phyloP scores from a whole-genome alignment of 192 early-diverging fungal species.

The Entomortierella beljakovae region DNA sequence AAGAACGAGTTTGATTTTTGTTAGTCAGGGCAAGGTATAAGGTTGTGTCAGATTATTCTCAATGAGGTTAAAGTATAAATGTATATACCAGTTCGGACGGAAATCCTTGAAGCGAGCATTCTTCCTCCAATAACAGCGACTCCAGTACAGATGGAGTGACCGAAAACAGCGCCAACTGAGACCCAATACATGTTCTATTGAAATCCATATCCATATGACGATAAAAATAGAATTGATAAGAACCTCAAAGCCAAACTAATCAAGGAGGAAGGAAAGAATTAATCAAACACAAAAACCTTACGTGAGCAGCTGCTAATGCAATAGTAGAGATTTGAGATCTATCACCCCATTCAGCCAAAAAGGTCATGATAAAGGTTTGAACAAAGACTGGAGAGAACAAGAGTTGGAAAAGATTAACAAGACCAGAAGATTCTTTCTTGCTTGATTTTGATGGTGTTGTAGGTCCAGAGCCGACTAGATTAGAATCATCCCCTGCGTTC shows the following conservation, averaged over 20 bases:
- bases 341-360: constrained; percentile 98
- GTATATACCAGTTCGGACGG: constrained; percentile 80
- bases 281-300: constrained; percentile 46
- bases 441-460: constrained; percentile 3
- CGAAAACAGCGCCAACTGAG: constrained; percentile 85
- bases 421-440: constrained; percentile 60
- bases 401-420: constrained; percentile 78
- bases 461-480: constrained; percentile 3
- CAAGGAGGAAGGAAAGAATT: neutral
- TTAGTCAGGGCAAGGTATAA: neutral
- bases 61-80: too few species aligned
- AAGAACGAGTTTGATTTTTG: neutral
- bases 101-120: constrained; percentile 86
- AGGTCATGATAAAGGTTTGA: constrained; percentile 96
- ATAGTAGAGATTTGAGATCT: constrained; percentile 97
- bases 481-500: constrained; percentile 29
- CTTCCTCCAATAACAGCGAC: constrained; percentile 95
- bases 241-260: too few species aligned
- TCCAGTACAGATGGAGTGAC: constrained; percentile 93
- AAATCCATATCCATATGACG: too few species aligned
- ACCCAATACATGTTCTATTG: constrained; percentile 94
- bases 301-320: constrained; percentile 92
- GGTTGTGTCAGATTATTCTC: neutral
- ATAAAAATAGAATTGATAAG: too few species aligned
- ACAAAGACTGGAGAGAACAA: constrained; percentile 94